Evolutionary conservation across 768 basidiomycete genomes (phyloP).

Genomic region (Pulveroboletus sp.): DNA sequence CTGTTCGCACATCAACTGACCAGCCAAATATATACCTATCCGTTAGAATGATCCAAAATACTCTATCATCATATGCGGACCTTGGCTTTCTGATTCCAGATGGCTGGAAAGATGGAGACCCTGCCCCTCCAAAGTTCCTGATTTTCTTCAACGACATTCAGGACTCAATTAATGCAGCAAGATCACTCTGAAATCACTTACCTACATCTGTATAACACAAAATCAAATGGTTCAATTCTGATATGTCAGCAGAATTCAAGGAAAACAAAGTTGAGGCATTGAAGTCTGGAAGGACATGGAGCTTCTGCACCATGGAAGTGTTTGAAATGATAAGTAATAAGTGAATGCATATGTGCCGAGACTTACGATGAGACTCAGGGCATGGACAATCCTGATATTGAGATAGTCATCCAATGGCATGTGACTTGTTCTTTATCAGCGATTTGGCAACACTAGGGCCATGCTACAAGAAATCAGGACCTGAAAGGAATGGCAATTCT

Average conservation of each 20-base stretch:
- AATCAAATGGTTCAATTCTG: conserved; percentile 28
- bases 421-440: conserved; percentile 20
- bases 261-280: conserved; percentile 11
- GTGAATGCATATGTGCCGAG: too few relatives aligned
- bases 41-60: conserved; percentile 23
- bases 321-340: conserved; percentile 31
- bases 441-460: not conserved
- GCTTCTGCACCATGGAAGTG: conserved; percentile 30
- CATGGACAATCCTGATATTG: conserved; percentile 34
- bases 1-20: conserved; percentile 28
- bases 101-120: not conserved
- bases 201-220: conserved; percentile 7
- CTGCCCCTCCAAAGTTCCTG: conserved; percentile 11
- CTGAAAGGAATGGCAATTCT: not conserved
- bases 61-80: conserved; percentile 22
- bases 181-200: conserved; percentile 15
- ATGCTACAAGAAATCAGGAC: not conserved
- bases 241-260: conserved; percentile 21
- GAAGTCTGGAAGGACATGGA: conserved; percentile 16
- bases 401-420: conserved; percentile 34
- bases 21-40: conserved; percentile 32
- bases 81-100: conserved; percentile 24
- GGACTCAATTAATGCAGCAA: not conserved
- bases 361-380: too few relatives aligned
- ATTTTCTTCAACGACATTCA: conserved; percentile 14